Percentiles rank a stretch among this genome's conserved stretches.
Conservation (phyloP, 148 eudicot genomes). For the Fallopia convolvulus region DNA sequence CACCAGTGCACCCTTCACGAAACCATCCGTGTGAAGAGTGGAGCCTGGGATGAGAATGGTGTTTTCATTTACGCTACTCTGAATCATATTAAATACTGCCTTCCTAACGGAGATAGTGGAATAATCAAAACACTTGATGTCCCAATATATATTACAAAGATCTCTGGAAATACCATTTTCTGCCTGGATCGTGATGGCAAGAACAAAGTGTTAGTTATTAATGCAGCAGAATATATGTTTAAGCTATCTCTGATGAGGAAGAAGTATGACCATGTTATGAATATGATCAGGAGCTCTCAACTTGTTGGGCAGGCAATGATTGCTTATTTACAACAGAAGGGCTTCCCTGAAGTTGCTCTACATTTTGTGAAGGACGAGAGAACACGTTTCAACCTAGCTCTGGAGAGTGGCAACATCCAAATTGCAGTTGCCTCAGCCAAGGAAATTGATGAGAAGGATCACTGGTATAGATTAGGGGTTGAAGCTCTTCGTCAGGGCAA, state of each 20-base stretch:
- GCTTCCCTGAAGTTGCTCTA: conserved; percentile 80
- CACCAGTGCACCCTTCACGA: conserved; percentile 84
- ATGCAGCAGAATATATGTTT: conserved; percentile 74
- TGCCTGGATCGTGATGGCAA: conserved; percentile 86
- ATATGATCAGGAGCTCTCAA: conserved; percentile 71
- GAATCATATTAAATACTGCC: conserved; percentile 82
- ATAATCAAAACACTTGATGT: conserved; percentile 70
- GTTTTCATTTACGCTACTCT: conserved; percentile 74
- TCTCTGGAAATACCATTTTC: conserved; percentile 55
- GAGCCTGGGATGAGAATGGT: conserved; percentile 89
- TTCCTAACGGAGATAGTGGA: conserved; percentile 91
- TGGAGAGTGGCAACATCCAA: conserved; percentile 72
- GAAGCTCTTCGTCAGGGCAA: conserved; percentile 92
- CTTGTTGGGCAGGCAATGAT: conserved; percentile 85
- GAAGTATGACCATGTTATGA: conserved; percentile 77
- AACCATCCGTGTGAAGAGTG: conserved; percentile 83
- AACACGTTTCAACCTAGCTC: conserved; percentile 68
- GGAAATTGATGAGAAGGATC: conserved; percentile 75
- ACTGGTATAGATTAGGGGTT: conserved; percentile 70
- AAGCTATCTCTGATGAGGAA: conserved; percentile 59
- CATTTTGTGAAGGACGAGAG: conserved; percentile 82
- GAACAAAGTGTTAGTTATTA: conserved; percentile 47
- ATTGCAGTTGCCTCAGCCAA: conserved; percentile 79
- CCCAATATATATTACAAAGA: conserved; percentile 69
- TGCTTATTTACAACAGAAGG: conserved; percentile 84